A percentile compares a stretch with the other conserved stretches of the same genome.
Conservation (phyloP, 257 asterid genomes). For the Solanum medicagineum region DNA sequence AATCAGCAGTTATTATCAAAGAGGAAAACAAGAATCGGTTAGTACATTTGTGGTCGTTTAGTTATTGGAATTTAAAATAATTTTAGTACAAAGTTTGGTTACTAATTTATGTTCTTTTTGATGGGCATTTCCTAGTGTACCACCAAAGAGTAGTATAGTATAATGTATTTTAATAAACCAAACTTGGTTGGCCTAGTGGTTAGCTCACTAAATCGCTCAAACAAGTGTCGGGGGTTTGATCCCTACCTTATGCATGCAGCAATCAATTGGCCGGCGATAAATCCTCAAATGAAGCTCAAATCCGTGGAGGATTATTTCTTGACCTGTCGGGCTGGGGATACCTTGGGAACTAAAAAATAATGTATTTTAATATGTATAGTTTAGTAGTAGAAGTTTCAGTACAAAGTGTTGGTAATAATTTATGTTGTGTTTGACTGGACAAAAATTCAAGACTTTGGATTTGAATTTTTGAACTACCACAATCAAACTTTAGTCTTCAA, state of each 20-base stretch:
- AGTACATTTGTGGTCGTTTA: background rate
- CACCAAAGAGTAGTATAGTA: background rate
- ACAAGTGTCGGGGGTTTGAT: too few relatives aligned
- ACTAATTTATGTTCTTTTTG: background rate
- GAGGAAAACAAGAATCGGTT: background rate
- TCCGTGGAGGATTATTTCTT: too few relatives aligned
- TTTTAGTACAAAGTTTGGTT: background rate
- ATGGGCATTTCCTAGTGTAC: background rate
- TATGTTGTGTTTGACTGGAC: background rate
- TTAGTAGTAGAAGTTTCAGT: background rate
- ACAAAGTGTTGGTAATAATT: background rate
- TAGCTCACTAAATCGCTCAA: too few relatives aligned
- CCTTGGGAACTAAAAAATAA: background rate
- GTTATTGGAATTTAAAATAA: background rate
- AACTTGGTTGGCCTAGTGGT: too few relatives aligned
- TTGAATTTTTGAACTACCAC: background rate
- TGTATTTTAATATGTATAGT: background rate
- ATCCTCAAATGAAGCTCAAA: too few relatives aligned
- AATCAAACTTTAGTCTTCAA: background rate
- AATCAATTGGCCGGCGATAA: too few relatives aligned
- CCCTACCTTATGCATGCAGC: too few relatives aligned
- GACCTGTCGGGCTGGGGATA: too few relatives aligned
- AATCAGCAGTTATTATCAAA: background rate
- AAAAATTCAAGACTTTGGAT: background rate
- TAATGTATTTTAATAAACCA: background rate